These are phyloP conservation scores for Dianthus caryophyllus DNA, from an alignment of 148 eudicot genomes.

Conservation along the genomic window DNA sequence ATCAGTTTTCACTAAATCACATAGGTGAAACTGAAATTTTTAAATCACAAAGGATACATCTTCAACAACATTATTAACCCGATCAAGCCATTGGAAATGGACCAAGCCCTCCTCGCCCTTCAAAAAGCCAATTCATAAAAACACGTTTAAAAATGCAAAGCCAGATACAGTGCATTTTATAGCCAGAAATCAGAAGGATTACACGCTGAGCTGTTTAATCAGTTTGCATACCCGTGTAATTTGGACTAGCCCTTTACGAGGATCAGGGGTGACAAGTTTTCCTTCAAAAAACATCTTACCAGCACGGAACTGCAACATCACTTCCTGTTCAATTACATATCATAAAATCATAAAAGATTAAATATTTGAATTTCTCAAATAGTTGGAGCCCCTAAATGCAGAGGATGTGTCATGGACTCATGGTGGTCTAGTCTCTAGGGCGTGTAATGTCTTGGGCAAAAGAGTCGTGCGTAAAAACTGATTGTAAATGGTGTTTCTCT, in stretches of 20 bases:
- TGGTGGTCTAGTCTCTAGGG: too few relatives aligned
- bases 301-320: constrained; percentile 81
- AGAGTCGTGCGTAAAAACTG: too few relatives aligned
- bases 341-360: not conserved
- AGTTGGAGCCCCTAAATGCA: too few relatives aligned
- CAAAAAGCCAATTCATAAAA: constrained; percentile 2
- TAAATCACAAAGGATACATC: constrained; percentile 73
- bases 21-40: not conserved
- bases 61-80: constrained; percentile 56
- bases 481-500: too few relatives aligned
- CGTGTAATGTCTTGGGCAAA: too few relatives aligned
- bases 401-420: too few relatives aligned
- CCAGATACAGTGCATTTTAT: not conserved
- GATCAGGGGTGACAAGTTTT: constrained; percentile 74
- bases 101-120: constrained; percentile 92
- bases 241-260: constrained; percentile 89
- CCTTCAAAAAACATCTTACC: constrained; percentile 93
- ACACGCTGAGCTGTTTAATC: not conserved
- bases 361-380: too few relatives aligned
- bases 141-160: not conserved
- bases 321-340: constrained; percentile 42
- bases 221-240: constrained; percentile 61
- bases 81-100: constrained; percentile 95
- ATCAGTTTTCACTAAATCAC: constrained; percentile 4
- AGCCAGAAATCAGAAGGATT: not conserved